A percentile compares a stretch with the other conserved stretches of the same genome.
Evolutionary conservation across 257 asterid genomes (phyloP).

Genomic region (Sherardia arvensis): DNA sequence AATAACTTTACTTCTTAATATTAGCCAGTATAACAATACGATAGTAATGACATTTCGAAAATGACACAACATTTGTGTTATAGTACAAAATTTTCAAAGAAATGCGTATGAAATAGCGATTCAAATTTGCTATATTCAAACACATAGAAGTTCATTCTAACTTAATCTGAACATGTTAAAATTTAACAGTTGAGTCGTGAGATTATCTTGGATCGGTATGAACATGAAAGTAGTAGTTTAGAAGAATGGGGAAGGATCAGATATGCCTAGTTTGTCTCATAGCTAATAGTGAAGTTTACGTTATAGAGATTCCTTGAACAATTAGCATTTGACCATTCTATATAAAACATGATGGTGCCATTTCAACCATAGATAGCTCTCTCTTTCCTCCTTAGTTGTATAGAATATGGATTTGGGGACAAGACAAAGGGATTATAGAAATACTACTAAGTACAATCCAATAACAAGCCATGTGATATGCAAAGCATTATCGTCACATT

Average conservation of each 20-base stretch:
- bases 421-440: not conserved
- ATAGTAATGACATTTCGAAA: too few relatives aligned
- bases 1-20: too few relatives aligned
- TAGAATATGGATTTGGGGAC: too few relatives aligned
- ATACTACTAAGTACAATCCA: not conserved
- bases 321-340: not conserved
- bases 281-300: conserved; percentile 1
- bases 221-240: not conserved
- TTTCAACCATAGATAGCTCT: not conserved
- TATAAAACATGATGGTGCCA: not conserved
- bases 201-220: too few relatives aligned
- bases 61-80: too few relatives aligned
- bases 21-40: too few relatives aligned
- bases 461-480: conserved; percentile 11
- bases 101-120: too few relatives aligned
- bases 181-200: too few relatives aligned
- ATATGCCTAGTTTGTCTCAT: conserved; percentile 5
- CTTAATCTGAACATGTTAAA: too few relatives aligned
- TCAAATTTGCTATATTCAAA: too few relatives aligned
- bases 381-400: not conserved
- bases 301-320: not conserved
- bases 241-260: not conserved
- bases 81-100: too few relatives aligned
- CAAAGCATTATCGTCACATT: not conserved
- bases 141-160: too few relatives aligned